Percentiles rank a stretch among this genome's conserved stretches.
Conservation (phyloP, 2,329 filamentous ascomycete genomes). For the Fusarium domesticum region DNA sequence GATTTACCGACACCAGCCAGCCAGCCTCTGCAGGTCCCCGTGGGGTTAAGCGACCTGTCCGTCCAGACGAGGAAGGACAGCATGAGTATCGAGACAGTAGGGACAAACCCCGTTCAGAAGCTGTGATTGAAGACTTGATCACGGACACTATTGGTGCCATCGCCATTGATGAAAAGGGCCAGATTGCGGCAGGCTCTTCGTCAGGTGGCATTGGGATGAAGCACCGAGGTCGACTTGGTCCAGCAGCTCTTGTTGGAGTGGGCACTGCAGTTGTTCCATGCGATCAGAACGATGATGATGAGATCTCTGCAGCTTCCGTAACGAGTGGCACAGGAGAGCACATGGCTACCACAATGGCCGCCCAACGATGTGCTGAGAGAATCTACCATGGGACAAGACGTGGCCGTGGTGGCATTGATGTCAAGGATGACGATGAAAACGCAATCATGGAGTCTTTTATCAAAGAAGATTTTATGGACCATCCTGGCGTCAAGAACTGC, state of each 20-base stretch:
- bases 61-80: slow-evolving; percentile 14
- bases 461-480: slow-evolving; percentile 84
- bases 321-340: slow-evolving; percentile 96
- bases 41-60: slow-evolving; percentile 37
- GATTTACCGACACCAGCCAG: slow-evolving; percentile 1
- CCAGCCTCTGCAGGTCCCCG: slow-evolving; percentile 22
- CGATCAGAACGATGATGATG: slow-evolving; percentile 66
- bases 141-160: slow-evolving; percentile 97
- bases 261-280: slow-evolving; percentile 85
- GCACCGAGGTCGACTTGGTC: slow-evolving; percentile 84
- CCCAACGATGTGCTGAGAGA: slow-evolving; percentile 79
- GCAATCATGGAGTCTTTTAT: slow-evolving; percentile 74
- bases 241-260: slow-evolving; percentile 87
- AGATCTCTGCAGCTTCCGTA: slow-evolving; percentile 73
- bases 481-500: slow-evolving; percentile 78
- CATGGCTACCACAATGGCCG: slow-evolving; percentile 93
- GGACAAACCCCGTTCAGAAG: slow-evolving; percentile 18
- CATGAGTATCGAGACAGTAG: slow-evolving; percentile 13
- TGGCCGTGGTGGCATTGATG: slow-evolving; percentile 57
- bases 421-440: slow-evolving; percentile 72
- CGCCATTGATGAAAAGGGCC: slow-evolving; percentile 79
- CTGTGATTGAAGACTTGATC: slow-evolving; percentile 57
- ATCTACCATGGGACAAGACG: slow-evolving; percentile 70
- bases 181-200: slow-evolving; percentile 91
- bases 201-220: slow-evolving; percentile 99